Evolutionary conservation across 108 stramenopile genomes (phyloP), one percentile per base, ranked within the genome.

Genomic region (Skeletonema tropicum): DNA sequence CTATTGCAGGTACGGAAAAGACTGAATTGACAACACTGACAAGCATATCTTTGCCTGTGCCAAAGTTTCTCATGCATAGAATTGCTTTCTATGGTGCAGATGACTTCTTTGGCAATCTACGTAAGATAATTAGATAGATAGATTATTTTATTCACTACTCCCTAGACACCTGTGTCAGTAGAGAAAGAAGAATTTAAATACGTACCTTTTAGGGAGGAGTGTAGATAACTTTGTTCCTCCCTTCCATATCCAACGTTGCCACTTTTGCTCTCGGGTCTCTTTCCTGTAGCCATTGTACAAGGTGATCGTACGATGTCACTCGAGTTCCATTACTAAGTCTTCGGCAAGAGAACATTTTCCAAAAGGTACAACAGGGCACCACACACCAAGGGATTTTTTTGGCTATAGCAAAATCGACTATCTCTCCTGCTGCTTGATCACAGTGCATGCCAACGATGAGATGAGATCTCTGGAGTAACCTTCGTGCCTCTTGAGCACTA

Each of bases 371-470:
- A 30, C 86, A 87, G 0, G 83, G 86, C 0, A 85, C 83, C n/a
- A 87, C 62, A 23, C 77, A 79, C 46, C 64, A 87, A 15, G 86
- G 83, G 0, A 80, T 83, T 4, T 68, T 55, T 29, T 32, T 45
- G 26, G 74, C 73, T 1, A 77, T 12, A 5, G 83, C 86, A 23
- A 66, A 74, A 5, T 77, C 66, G 30, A 82, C 77, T 19, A 87
- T 87, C 6, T 73, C 78, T 1, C 81, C 86, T 26, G 80, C 75
- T 3, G 86, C 86, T 64, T 87, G 84, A 46, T 87, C 86, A 13
- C 83, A 83, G 58, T 87, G 86, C 21, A 87, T 68, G 14, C 83
- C 86, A 30, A 86, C 57, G 5, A 86, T 59, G 35, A 82, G 57
- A 29, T 80, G 38, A 59, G 68, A 75, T 11, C 57, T 62, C 31